Evolutionary conservation across 768 basidiomycete genomes (phyloP).

Genomic region (Boletus fagicola): DNA sequence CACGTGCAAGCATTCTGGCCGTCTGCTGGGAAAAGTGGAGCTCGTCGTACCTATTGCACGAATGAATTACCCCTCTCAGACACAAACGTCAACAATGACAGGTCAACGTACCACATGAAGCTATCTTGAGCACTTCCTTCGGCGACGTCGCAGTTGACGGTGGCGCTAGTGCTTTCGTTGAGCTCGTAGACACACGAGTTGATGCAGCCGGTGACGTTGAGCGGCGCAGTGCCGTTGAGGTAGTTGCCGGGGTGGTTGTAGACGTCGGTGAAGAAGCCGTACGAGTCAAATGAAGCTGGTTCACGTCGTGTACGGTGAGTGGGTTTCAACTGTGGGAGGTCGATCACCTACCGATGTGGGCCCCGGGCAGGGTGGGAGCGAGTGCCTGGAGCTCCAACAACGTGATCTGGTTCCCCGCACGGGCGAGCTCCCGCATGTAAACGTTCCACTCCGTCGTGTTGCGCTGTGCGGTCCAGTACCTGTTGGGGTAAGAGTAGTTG

Average conservation of each 20-base stretch:
- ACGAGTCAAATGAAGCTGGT: constrained; percentile 59
- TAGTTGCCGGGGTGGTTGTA: constrained; percentile 48
- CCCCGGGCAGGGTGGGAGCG: constrained; percentile 47
- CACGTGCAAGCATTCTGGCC: constrained; percentile 50
- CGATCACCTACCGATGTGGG: constrained; percentile 51
- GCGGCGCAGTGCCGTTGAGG: constrained; percentile 61
- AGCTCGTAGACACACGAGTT: constrained; percentile 44
- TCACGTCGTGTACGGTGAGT: not conserved
- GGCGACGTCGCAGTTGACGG: constrained; percentile 35
- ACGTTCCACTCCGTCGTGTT: constrained; percentile 60
- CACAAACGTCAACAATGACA: not conserved
- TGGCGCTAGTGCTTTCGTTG: constrained; percentile 24
- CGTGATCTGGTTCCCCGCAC: constrained; percentile 51
- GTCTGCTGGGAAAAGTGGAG: constrained; percentile 62
- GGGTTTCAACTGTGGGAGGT: not conserved
- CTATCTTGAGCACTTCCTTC: constrained; percentile 47
- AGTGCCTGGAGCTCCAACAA: constrained; percentile 49
- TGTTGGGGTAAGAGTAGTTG: constrained; percentile 44
- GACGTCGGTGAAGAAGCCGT: constrained; percentile 61
- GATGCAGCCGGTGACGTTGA: constrained; percentile 55
- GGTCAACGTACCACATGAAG: constrained; percentile 51
- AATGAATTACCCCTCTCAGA: not conserved
- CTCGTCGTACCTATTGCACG: constrained; percentile 41
- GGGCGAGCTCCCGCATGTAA: constrained; percentile 51
- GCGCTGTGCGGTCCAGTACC: constrained; percentile 48